These are phyloP conservation scores for Paraconiothyrium sp. DNA, from an alignment of 2,329 filamentous ascomycete species.

Conservation along the genomic window DNA sequence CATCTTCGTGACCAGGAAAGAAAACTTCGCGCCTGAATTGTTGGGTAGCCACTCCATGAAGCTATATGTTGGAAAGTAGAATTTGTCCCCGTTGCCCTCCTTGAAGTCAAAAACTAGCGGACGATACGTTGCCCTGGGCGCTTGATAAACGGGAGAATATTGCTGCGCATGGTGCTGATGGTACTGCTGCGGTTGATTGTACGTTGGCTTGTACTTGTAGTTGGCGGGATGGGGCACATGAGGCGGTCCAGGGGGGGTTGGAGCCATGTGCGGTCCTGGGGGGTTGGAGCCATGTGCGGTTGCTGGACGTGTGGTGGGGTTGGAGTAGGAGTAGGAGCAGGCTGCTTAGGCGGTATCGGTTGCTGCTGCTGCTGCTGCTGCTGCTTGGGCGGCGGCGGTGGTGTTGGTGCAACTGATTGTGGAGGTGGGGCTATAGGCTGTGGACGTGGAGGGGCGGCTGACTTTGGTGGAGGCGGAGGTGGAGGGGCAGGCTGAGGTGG, in stretches of 20 bases:
- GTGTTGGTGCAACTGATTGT: constrained; percentile 9
- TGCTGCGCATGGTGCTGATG: constrained; percentile 28
- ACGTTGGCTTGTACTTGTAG: constrained; percentile 18
- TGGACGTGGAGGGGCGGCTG: constrained; percentile 25
- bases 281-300: constrained; percentile 26
- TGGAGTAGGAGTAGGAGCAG: constrained; percentile 11
- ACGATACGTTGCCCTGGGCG: constrained; percentile 55
- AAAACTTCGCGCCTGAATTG: constrained; percentile 73
- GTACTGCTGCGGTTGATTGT: constrained; percentile 30
- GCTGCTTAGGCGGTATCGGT: constrained; percentile 28
- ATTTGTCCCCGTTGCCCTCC: constrained; percentile 71
- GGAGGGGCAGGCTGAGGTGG: constrained; percentile 9
- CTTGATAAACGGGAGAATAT: constrained; percentile 50
- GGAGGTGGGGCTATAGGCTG: constrained; percentile 29
- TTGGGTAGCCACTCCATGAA: constrained; percentile 74
- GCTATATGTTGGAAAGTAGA: constrained; percentile 80
- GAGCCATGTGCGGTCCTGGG: constrained; percentile 6
- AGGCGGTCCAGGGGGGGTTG: constrained; percentile 17
- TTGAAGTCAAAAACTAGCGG: constrained; percentile 51
- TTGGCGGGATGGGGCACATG: constrained; percentile 21
- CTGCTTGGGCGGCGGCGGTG: constrained; percentile 11
- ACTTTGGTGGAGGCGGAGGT: constrained; percentile 27
- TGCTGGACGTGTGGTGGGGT: constrained; percentile 26
- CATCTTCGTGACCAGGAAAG: constrained; percentile 79
- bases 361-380: constrained; percentile 15